These are phyloP conservation scores for Zygosaccharomyces sapae DNA, from an alignment of 1,139 yeast genomes.

Conservation along the genomic window DNA sequence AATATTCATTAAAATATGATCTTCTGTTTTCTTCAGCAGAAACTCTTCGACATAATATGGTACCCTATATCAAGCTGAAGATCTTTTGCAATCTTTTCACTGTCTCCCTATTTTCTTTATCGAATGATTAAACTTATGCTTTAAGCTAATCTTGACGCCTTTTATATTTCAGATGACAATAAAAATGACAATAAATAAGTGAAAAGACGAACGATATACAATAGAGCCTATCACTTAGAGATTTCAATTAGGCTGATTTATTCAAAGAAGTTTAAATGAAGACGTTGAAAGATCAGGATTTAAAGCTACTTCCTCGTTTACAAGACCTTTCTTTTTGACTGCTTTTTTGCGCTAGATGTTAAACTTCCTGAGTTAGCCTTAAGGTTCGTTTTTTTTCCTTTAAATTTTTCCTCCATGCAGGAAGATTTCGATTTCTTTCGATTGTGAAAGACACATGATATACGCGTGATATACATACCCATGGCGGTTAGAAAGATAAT, in stretches of 20 bases:
- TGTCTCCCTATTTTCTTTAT: not conserved
- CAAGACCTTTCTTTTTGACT: too few species aligned
- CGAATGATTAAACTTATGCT: not conserved
- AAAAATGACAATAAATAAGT: not conserved
- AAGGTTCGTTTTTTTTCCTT: too few species aligned
- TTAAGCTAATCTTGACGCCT: not conserved
- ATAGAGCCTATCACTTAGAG: too few species aligned
- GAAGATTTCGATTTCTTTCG: not conserved
- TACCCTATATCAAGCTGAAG: not conserved
- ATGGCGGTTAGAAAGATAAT: not conserved
- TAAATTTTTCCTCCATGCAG: not conserved
- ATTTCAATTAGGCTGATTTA: too few species aligned
- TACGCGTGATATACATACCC: too few species aligned
- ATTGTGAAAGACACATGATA: not conserved
- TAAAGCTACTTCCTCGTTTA: too few species aligned
- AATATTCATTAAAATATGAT: slow-evolving; percentile 10
- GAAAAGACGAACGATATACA: too few species aligned
- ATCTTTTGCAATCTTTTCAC: not conserved
- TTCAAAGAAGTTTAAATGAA: too few species aligned
- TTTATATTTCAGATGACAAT: not conserved
- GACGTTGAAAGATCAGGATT: too few species aligned
- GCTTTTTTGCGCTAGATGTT: too few species aligned
- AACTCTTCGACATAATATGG: not conserved
- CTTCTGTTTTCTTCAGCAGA: not conserved
- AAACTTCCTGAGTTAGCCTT: too few species aligned